Evolutionary conservation across 148 eudicot genomes (phyloP).

Genomic region (Camellia granthamiana): DNA sequence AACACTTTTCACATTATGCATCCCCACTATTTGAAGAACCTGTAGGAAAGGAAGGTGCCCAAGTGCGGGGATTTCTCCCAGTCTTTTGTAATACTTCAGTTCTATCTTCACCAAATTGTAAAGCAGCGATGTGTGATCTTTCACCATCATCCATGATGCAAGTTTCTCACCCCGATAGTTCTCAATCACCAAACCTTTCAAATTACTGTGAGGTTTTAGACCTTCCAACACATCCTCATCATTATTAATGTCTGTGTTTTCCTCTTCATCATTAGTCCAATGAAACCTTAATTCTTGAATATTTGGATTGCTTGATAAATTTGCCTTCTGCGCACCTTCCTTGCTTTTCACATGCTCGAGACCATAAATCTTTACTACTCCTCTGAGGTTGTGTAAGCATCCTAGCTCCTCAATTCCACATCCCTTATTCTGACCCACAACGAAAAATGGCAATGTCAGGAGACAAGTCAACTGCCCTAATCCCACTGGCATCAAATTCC

Average conservation of each 20-base stretch:
- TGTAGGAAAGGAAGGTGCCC: neutral
- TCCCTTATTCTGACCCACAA: neutral
- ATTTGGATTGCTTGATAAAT: neutral
- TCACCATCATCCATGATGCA: neutral
- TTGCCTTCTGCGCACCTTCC: conserved; percentile 3
- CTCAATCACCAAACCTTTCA: neutral
- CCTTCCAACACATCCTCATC: neutral
- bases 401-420: no score
- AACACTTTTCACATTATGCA: neutral
- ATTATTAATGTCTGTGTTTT: neutral
- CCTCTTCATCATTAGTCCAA: neutral
- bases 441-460: neutral
- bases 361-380: neutral
- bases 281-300: neutral
- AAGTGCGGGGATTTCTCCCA: neutral
- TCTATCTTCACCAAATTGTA: neutral
- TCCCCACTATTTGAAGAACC: neutral
- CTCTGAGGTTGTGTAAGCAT: neutral
- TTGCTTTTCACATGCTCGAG: neutral
- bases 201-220: no score
- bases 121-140: neutral
- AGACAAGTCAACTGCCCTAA: neutral
- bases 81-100: neutral
- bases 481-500: neutral
- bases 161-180: neutral